Evolutionary conservation across 768 basidiomycete species (phyloP), one percentile per base, ranked within the genome.

Genomic region (Fomitopsis pulvina): DNA sequence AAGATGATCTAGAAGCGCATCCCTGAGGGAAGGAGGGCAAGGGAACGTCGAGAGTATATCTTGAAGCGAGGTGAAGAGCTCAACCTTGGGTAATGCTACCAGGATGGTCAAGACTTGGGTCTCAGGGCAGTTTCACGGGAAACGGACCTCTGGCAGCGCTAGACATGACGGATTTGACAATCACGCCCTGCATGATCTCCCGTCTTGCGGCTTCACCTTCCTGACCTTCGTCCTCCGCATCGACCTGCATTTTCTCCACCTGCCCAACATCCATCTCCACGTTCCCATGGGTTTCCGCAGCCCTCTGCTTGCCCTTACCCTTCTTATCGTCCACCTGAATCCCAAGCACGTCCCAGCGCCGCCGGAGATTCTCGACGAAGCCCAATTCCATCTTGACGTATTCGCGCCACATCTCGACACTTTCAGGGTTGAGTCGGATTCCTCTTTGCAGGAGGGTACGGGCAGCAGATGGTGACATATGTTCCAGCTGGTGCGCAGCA

Each of bases 321-420:
- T 63, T 60, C 16, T 59, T 64, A 40, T 68, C 69, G 14, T 54
- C 62, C 22, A 56, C 40, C 16, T 60, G 52, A 45, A 94, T 83
- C 7, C 92, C 92, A 18, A 95, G 71, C 7, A 89, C 71, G 40
- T 73, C 80, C 91, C 90, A 92, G 45, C 92, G 74, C 55, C 87
- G 70, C 32, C 87, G 72, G 42, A 94, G 68, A 12, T 78, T 79
- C 69, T 95, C 92, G 7, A 91, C 71, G 65, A 90, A 95, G 2
- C 83, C 82, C 4, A 94, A 68, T 64, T 97, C 93, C 80, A 96
- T 90, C 62, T 83, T 83, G 55, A 92, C 81, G 62, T 93, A 95
- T 66, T 94, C 92, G 20, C 74, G 73, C 93, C 93, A 97, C 66
- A 97, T 71, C 50, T 84, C 81, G 27, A 77, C 65, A 54, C 80